These are phyloP conservation scores for Lycium barbarum DNA, from an alignment of 257 asterid genomes.

Conservation along the genomic window DNA sequence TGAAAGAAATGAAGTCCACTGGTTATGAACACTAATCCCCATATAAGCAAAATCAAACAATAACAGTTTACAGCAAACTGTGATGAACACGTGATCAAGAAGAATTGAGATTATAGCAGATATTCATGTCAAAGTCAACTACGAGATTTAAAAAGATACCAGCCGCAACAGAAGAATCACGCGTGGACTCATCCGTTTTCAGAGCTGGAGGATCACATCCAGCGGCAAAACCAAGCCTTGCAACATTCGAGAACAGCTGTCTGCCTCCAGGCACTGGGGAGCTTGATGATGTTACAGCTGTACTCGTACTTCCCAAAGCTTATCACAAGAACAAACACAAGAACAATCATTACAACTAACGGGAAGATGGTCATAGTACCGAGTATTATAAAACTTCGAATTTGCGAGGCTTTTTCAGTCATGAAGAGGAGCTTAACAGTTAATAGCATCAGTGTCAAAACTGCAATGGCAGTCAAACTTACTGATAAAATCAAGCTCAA, in stretches of 20 bases:
- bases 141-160: conserved; percentile 39
- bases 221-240: conserved; percentile 95
- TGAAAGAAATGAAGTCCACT: conserved; percentile 29
- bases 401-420: not conserved
- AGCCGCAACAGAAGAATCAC: conserved; percentile 47
- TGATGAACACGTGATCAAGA: conserved; percentile 24
- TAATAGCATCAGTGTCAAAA: not conserved
- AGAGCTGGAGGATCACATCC: conserved; percentile 82
- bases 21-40: conserved; percentile 1
- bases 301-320: conserved; percentile 81
- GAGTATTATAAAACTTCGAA: not conserved
- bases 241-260: conserved; percentile 74
- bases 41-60: conserved; percentile 1
- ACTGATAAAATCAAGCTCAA: conserved; percentile 16
- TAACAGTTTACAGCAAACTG: not conserved
- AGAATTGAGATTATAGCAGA: conserved; percentile 3
- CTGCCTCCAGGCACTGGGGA: conserved; percentile 62
- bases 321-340: conserved; percentile 22
- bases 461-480: conserved; percentile 9
- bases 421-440: not conserved
- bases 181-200: conserved; percentile 46
- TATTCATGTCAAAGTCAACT: conserved; percentile 7
- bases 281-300: conserved; percentile 59
- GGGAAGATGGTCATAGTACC: not conserved
- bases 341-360: conserved; percentile 21